Conservation (phyloP, 2,329 filamentous ascomycete species). For the Xylaria sp. region DNA sequence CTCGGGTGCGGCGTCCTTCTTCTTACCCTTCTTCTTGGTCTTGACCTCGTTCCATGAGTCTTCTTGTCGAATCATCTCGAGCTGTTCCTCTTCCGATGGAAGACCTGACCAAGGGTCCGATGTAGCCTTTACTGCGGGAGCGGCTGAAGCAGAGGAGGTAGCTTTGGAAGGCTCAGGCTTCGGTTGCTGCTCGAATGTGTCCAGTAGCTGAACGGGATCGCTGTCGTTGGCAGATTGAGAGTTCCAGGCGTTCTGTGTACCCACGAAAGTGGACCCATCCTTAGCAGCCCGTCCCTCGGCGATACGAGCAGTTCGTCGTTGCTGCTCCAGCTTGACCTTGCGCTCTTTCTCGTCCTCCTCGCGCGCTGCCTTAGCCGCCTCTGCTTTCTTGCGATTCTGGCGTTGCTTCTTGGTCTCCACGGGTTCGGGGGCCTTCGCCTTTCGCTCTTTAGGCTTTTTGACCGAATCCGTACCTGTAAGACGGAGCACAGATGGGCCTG, state of each 20-base stretch:
- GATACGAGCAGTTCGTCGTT: slow-evolving; percentile 82
- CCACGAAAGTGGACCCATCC: slow-evolving; percentile 74
- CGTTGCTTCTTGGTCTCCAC: slow-evolving; percentile 94
- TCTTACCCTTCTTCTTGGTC: slow-evolving; percentile 55
- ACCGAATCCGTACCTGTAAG: slow-evolving; percentile 74
- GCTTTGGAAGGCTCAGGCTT: slow-evolving; percentile 50
- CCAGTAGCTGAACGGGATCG: slow-evolving; percentile 61
- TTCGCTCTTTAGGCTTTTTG: slow-evolving; percentile 72
- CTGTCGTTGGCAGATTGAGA: slow-evolving; percentile 53
- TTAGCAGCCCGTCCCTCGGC: slow-evolving; percentile 84
- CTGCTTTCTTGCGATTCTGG: slow-evolving; percentile 89
- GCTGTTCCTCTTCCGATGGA: slow-evolving; percentile 71
- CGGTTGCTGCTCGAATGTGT: slow-evolving; percentile 63
- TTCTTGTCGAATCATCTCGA: slow-evolving; percentile 65
- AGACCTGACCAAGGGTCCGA: slow-evolving; percentile 61
- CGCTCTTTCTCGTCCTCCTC: slow-evolving; percentile 83
- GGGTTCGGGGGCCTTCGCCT: slow-evolving; percentile 70
- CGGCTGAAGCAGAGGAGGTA: slow-evolving; percentile 43
- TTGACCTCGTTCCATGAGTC: slow-evolving; percentile 68
- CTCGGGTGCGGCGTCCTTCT: slow-evolving; percentile 55
- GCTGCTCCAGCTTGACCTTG: slow-evolving; percentile 80
- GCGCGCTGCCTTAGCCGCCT: slow-evolving; percentile 78
- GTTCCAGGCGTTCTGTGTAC: slow-evolving; percentile 56
- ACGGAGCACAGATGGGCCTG: slow-evolving; percentile 79
- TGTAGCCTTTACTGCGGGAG: slow-evolving; percentile 47